Base-by-base conservation (phyloP, 1,139 yeast species). In the Taiozyma onychis region DNA sequence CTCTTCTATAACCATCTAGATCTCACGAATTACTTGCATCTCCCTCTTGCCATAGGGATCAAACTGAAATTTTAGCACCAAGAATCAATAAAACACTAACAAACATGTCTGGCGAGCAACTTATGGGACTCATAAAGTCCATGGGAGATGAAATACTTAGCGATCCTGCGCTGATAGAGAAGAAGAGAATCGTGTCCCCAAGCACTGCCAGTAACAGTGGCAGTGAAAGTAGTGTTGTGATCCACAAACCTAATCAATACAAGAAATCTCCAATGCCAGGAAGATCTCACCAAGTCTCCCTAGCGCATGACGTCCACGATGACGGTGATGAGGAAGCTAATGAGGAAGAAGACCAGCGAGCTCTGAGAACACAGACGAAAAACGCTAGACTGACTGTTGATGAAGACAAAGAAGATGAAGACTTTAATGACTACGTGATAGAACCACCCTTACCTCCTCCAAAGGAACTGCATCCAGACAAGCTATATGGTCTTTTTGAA, bases 381-480 rank as follows among this genome's bases (percentile, higher is more conserved):
- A 44, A 44, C 43, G 27, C 51, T 9, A 24, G 28, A 21, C 24
- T 24, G 27, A 24, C 27, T 6, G 5, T 6, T 39, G 28, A 24
- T 22, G 28, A 39, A 1, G 53, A 41, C 9, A 50, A 49, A 6
- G 55, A 53, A 0, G 65, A 57, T 2, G 72, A 67, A 34, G 70
- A 68, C 32, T 66, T 65, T 44, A 66, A 65, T 43, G 64, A 61
- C 43, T 61, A 61, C 44, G 54, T 59, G 6, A 53, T 61, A 13
- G 81, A 84, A 34, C 85, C 90, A 3, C 95, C 96, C 2, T 69
- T 90, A 30, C 82, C 88, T 10, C 95, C 95, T 2, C 93, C 95
- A 30, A 78, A 81, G 50, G 96, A 89, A 59, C 70, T 91, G 51
- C 93, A 88, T 63, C 96, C 96, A 7, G 86, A 79, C 51, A 85